Percentiles rank a stretch among this genome's conserved stretches.
Conservation (phyloP, 1,284 basidiomycete species). For the Microbotryum silenes-acaulis region DNA sequence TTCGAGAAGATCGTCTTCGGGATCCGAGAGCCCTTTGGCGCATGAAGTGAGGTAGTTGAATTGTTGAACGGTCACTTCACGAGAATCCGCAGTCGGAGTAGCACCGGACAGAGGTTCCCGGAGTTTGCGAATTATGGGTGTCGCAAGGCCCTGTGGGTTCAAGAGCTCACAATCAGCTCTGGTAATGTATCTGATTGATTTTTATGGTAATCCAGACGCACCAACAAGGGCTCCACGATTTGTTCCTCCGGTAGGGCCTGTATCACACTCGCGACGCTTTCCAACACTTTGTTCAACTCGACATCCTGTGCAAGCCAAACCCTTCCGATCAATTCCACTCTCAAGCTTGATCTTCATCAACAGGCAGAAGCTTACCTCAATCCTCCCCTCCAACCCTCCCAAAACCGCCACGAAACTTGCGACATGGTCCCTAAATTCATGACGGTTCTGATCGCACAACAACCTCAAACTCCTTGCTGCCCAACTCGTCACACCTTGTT, state of each 20-base stretch:
- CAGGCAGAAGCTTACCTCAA: constrained; percentile 24
- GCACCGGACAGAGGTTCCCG: constrained; percentile 9
- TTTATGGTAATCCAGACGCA: background rate
- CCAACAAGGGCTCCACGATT: constrained; percentile 28
- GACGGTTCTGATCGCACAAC: constrained; percentile 34
- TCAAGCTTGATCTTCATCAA: background rate
- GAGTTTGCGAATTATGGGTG: constrained; percentile 27
- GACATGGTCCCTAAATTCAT: constrained; percentile 31
- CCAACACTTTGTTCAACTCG: constrained; percentile 36
- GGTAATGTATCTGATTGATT: background rate
- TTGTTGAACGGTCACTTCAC: constrained; percentile 29
- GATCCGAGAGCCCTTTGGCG: constrained; percentile 34
- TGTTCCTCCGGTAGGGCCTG: constrained; percentile 31
- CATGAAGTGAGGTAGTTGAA: constrained; percentile 33
- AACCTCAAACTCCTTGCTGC: constrained; percentile 32
- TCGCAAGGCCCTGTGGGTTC: constrained; percentile 11
- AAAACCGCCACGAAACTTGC: constrained; percentile 34
- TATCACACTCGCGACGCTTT: constrained; percentile 35
- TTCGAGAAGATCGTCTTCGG: constrained; percentile 35
- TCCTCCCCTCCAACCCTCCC: constrained; percentile 29
- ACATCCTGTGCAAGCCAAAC: constrained; percentile 14
- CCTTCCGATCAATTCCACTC: background rate
- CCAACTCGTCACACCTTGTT: constrained; percentile 11
- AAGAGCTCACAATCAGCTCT: background rate
- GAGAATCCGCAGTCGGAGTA: constrained; percentile 15